Evolutionary conservation across 208 protist genomes (phyloP).

Genomic region (Leishmania tropica): DNA sequence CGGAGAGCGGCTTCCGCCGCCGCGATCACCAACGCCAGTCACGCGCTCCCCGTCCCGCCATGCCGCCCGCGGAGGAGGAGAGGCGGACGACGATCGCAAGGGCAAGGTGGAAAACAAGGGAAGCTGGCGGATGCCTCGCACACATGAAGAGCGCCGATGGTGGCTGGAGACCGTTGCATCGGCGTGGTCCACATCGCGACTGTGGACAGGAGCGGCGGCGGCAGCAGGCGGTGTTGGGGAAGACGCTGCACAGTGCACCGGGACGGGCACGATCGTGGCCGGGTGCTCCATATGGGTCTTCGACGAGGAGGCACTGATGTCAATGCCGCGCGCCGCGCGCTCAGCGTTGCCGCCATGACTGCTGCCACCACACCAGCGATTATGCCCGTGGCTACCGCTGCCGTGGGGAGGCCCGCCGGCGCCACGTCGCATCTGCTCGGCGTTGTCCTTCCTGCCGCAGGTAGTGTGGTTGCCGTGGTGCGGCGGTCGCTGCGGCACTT

Average conservation of each 20-base stretch:
- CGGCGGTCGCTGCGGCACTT: background rate
- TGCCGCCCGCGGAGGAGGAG: background rate
- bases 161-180: background rate
- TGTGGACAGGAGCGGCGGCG: background rate
- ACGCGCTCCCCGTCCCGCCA: background rate
- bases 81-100: slow-evolving; percentile 1
- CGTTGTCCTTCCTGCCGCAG: background rate
- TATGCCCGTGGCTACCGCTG: background rate
- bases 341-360: background rate
- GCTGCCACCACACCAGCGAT: background rate
- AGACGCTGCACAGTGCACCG: background rate
- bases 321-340: background rate
- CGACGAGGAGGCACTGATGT: background rate
- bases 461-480: background rate
- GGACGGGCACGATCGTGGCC: background rate
- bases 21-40: background rate
- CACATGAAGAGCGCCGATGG: slow-evolving; percentile 12
- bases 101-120: background rate
- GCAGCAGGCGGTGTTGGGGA: background rate
- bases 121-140: slow-evolving; percentile 9
- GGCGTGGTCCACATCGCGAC: background rate
- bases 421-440: background rate
- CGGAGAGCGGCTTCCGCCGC: slow-evolving; percentile 17
- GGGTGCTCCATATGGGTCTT: background rate
- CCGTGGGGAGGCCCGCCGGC: background rate